Base-by-base conservation (phyloP, 495 filamentous ascomycete genomes). In the Niebla homalea region DNA sequence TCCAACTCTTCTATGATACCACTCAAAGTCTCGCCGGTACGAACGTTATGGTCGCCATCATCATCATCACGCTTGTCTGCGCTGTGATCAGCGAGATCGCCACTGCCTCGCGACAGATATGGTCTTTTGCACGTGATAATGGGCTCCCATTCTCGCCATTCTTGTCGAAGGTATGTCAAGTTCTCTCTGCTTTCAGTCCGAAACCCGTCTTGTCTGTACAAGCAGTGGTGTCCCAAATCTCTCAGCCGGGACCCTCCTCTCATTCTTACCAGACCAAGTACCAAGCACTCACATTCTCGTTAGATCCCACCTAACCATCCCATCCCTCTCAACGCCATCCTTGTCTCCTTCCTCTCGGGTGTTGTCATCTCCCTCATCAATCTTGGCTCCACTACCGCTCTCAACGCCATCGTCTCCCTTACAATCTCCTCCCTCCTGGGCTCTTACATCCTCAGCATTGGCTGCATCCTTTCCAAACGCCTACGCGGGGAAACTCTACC, bases 101-200 rank as follows among this genome's bases (percentile, higher is more conserved):
- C 6, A 77, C 76, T 0, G 70, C 74, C 11, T 78, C 75, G 10
- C 67, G 76, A 0, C 77, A 79, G 60, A 65, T 79, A 1, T 78
- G 69, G 68, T 71, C 75, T 4, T 81, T 77, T 61, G 74, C 75
- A 5, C 64, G 77, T 19, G 77, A 80, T 51, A 54, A 64, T 11
- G 77, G 78, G 2, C 60, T 79, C 8, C 78, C 77, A 12, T 79
- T 75, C 52, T 76, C 72, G 10, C 11, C 42, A 2, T 57, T 57
- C 32, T 36, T 59, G 11, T 46, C 41, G n/a, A 46, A 41, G 49
- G 56, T 59, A 6, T 36, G 52, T 32, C 14, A 12, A 7, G 7
- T 10, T 44, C 41, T 44, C 18, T 11, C 37, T 20, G n/a, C 15
- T 12, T 40, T 16, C 5, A 12, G 37, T 37, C n/a, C 36, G 10